These are phyloP conservation scores for Apiotrichum mycotoxinovorans DNA, from an alignment of 1,284 basidiomycete species.

Conservation along the genomic window DNA sequence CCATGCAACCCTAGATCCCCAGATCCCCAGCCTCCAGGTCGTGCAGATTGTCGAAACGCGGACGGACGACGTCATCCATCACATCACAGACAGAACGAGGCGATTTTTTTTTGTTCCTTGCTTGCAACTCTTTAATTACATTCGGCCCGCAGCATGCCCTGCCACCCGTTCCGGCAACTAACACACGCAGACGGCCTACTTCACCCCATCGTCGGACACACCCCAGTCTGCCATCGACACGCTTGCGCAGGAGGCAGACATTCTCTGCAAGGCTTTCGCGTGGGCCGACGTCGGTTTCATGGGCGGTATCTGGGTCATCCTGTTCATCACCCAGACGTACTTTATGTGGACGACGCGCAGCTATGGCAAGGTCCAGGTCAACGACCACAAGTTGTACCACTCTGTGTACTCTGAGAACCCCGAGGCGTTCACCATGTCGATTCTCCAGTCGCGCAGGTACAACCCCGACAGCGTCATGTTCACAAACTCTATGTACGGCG, in stretches of 20 bases:
- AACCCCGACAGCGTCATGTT: conserved; percentile 52
- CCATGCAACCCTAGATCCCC: too few relatives aligned
- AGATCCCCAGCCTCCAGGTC: too few relatives aligned
- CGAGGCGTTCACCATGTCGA: conserved; percentile 59
- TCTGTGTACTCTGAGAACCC: conserved; percentile 59
- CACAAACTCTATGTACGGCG: conserved; percentile 16
- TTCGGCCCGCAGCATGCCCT: too few relatives aligned
- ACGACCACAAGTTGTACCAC: conserved; percentile 75
- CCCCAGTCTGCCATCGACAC: conserved; percentile 30
- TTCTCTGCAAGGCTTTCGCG: conserved; percentile 77
- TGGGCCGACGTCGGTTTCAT: conserved; percentile 91
- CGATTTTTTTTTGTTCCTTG: too few relatives aligned
- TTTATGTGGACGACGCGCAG: conserved; percentile 59
- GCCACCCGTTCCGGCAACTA: conserved; percentile 55
- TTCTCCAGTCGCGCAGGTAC: conserved; percentile 60
- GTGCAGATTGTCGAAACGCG: too few relatives aligned
- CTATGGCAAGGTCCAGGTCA: conserved; percentile 69
- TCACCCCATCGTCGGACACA: conserved; percentile 37
- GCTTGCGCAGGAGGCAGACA: conserved; percentile 56
- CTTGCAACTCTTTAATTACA: too few relatives aligned
- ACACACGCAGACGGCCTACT: conserved; percentile 26
- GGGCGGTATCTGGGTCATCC: conserved; percentile 74
- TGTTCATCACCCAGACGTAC: conserved; percentile 69
- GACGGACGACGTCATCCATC: neutral
- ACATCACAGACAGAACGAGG: neutral